Base-by-base conservation (phyloP, 1,139 yeast species). In the Yamadazyma dendronema region DNA sequence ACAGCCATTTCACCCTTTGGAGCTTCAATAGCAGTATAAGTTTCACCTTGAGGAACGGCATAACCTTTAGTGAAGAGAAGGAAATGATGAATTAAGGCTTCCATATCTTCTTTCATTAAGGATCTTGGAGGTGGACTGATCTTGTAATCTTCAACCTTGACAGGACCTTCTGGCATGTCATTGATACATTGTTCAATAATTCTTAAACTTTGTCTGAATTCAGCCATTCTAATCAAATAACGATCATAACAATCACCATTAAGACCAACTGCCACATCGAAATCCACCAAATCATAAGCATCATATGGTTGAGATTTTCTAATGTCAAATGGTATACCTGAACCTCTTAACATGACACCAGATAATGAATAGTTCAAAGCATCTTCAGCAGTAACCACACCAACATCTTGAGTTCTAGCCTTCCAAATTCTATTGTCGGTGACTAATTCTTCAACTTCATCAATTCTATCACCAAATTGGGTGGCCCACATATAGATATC, bases 1-100 rank as follows among this genome's bases (percentile, higher is more conserved):
- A 86, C 95, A 44, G 85, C 96, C 95, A 87, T 85, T 67, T 87
- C 96, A 57, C 96, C 96, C 78, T 87, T 87, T 61, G 96, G 96
- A 26, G 96, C 96, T 68, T 87, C 96, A 50, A 87, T 87, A 40
- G 88, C 94, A 37, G 94, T 85, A 62, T 87, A 87, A 17, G 96
- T 84, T 69, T 87, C 96, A 53, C 96, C 96, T 41, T 80, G 84
- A 32, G 96, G 96, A 30, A 87, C 96, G 34, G 84, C 81, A 61
- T 80, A 86, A 50, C 96, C 96, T 74, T 87, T 87, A 39, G 95
- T 84, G 71, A 81, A 87, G 51, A 85, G 73, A 61, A 87, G 72
- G 74, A 87, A 87, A 67, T 87, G 96, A 62, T 87, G 95, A 58
- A 87, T 87, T 52, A 87, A 74, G 21, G 94, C 85, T 71, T 87